Evolutionary conservation across 306 rosid genomes (phyloP).

Genomic region (Inga laurina): DNA sequence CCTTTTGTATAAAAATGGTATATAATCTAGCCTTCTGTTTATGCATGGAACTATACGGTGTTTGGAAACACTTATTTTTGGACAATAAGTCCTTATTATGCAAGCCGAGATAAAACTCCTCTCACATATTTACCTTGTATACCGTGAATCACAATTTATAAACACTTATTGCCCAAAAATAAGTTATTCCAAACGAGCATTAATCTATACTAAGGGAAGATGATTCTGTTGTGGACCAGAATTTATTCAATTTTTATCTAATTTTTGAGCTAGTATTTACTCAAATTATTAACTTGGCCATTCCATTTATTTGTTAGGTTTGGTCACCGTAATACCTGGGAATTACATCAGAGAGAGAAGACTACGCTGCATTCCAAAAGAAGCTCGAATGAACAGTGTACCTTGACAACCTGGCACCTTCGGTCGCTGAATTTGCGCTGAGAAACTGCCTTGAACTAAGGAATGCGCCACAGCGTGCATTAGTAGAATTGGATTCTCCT

Average conservation of each 20-base stretch:
- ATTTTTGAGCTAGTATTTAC: neutral
- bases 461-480: conserved; percentile 44
- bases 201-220: neutral
- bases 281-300: neutral
- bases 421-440: conserved; percentile 51
- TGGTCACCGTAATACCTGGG: conserved; percentile 34
- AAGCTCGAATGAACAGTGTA: conserved; percentile 53
- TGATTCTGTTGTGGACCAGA: neutral
- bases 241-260: too few relatives aligned
- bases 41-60: too few relatives aligned
- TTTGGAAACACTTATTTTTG: too few relatives aligned
- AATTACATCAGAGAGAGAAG: conserved; percentile 19
- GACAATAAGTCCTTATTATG: too few relatives aligned
- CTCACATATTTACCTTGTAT: too few relatives aligned
- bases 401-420: conserved; percentile 56
- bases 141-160: too few relatives aligned
- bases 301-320: conserved; percentile 21
- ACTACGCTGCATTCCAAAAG: conserved; percentile 46
- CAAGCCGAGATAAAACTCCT: too few relatives aligned
- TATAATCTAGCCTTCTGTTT: too few relatives aligned
- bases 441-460: conserved; percentile 44
- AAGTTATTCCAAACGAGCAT: too few relatives aligned
- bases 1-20: too few relatives aligned
- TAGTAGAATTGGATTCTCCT: conserved; percentile 48
- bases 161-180: too few relatives aligned